A percentile compares a stretch with the other conserved stretches of the same genome.
Conservation (phyloP, 2,329 filamentous ascomycete genomes). For the Setomelanomma holmii region DNA sequence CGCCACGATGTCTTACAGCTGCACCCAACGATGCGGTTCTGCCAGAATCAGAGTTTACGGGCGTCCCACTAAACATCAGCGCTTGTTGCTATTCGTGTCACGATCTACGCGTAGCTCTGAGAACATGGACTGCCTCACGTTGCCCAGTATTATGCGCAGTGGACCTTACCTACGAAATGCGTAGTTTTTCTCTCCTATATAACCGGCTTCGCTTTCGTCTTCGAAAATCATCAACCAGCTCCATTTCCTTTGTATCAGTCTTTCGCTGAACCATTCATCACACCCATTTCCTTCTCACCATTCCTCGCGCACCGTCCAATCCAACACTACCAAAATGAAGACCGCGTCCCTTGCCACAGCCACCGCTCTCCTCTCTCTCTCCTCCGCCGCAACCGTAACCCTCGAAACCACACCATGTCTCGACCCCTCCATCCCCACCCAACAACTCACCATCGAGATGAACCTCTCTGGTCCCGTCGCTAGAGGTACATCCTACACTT, state of each 20-base stretch:
- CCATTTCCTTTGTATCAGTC: neutral
- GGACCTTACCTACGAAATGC: neutral
- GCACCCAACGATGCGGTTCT: conserved; percentile 4
- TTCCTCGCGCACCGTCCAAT: too few relatives aligned
- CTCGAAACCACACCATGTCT: conserved; percentile 3
- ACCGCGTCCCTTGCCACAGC: conserved; percentile 4
- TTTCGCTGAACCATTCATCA: neutral
- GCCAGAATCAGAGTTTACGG: neutral
- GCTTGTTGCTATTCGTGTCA: conserved; percentile 2
- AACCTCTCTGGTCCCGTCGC: conserved; percentile 6
- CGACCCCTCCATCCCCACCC: neutral
- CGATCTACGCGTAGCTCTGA: neutral
- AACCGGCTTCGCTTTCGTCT: neutral
- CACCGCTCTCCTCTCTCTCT: conserved; percentile 5
- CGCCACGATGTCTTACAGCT: neutral
- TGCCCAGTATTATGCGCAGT: neutral
- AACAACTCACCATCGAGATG: conserved; percentile 7
- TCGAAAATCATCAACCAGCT: neutral
- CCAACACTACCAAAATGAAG: conserved; percentile 9
- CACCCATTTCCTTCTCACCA: neutral
- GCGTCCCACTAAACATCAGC: neutral
- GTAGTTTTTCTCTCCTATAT: neutral
- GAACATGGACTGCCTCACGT: neutral
- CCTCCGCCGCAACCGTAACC: conserved; percentile 8
- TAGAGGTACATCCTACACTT: neutral